Conservation (phyloP, 2,329 filamentous ascomycete species). For the Didymella sp. region DNA sequence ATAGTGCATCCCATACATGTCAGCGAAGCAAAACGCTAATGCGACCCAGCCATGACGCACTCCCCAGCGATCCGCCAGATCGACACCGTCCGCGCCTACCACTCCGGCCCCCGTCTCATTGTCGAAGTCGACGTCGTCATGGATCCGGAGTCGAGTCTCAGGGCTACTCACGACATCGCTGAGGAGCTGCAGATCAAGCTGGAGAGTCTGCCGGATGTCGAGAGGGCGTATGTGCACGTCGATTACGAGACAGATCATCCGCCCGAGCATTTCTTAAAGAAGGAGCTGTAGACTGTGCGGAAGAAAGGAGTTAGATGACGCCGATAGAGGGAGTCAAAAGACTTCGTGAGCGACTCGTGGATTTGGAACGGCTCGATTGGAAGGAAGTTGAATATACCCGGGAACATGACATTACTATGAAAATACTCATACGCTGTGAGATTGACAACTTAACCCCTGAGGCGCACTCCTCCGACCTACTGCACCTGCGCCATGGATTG, state of each 20-base stretch:
- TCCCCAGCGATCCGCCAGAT: conserved; percentile 80
- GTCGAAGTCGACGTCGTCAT: conserved; percentile 98
- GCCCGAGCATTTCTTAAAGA: conserved; percentile 78
- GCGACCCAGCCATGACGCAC: conserved; percentile 74
- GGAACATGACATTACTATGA: too few relatives aligned
- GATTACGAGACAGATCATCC: conserved; percentile 97
- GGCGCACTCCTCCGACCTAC: too few relatives aligned
- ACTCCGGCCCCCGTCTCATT: conserved; percentile 85
- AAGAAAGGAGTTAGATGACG: not conserved
- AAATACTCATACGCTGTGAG: too few relatives aligned
- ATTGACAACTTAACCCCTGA: too few relatives aligned
- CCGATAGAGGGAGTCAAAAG: not conserved
- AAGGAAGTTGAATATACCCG: too few relatives aligned
- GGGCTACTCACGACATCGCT: conserved; percentile 87
- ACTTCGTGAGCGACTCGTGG: too few relatives aligned
- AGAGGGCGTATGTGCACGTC: conserved; percentile 94
- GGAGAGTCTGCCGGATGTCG: conserved; percentile 88
- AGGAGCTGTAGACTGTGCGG: conserved; percentile 59
- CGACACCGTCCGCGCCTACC: conserved; percentile 94
- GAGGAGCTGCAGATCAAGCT: conserved; percentile 94
- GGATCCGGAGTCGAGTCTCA: conserved; percentile 72
- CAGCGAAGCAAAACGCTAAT: not conserved
- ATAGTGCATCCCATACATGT: too few relatives aligned
- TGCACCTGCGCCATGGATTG: too few relatives aligned
- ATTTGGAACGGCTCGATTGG: too few relatives aligned